Evolutionary conservation across 495 filamentous ascomycete genomes (phyloP), one percentile per base, ranked within the genome.

Genomic region (Astrothelium macrocarpum): DNA sequence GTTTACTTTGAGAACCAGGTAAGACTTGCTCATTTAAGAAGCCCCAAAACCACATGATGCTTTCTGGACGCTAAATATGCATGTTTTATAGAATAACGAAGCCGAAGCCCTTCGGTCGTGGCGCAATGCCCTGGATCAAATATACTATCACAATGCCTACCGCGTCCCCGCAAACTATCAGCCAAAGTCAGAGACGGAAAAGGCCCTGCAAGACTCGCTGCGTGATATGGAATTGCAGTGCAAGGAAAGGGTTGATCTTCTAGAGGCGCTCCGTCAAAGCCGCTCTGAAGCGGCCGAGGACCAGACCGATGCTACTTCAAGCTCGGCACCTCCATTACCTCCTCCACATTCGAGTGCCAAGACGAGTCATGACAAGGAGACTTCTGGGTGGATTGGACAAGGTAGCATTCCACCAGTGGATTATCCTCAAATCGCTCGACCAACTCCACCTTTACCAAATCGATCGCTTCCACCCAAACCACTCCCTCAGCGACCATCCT

Each of bases 1-100:
- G 88, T 96, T 65, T 96, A 95, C 76, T 95, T 94, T 73, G 91
- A 97, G 74, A 86, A 87, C 69, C 88, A 95, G 82, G 91, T 94
- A 75, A 49, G 77, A 61, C 11, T 31, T 46, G 25, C 36, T 61
- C 25, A 53, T 46, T 11, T 60, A 9, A 18, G 5, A 64, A 59
- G 53, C 28, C 14, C 7, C 18, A 62, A 29, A 29, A 7, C 56
- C n/a, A 16, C 56, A 26, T 59, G 25, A 32, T 20, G 2, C 60
- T 12, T 66, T 62, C 62, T 56, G 49, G 5, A 26, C 20, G 5
- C 49, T 56, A 16, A 60, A 3, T 2, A 25, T 12, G 12, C n/a
- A 18, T 7, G 16, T 25, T 14, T 3, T 42, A 32, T 71, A 96
- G 91, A 91, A 91, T 69, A 92, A 97, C 72, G 90, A 97, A 76